A percentile compares a stretch with the other conserved stretches of the same genome.
Conservation (phyloP, 176 grass and related monocot species). For the Cenchrus americanus region DNA sequence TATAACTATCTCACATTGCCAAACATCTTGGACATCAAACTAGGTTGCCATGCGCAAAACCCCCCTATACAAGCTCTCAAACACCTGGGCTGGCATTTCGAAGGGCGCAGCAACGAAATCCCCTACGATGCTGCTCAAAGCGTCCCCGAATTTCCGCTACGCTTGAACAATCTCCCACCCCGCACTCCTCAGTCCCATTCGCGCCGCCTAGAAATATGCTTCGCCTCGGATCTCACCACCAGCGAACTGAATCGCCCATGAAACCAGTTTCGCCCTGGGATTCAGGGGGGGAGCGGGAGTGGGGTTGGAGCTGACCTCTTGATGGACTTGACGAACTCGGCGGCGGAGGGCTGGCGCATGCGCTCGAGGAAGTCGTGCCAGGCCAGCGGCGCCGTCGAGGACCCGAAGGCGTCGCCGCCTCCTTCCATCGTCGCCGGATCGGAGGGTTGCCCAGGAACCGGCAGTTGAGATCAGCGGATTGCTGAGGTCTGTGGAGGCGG, state of each 20-base stretch:
- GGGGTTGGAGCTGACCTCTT: slow-evolving; percentile 54
- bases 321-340: slow-evolving; percentile 95
- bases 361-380: slow-evolving; percentile 99
- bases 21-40: neutral
- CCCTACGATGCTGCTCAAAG: neutral
- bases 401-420: slow-evolving; percentile 67
- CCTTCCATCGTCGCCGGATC: slow-evolving; percentile 74
- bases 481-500: slow-evolving; percentile 7
- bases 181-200: neutral
- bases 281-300: neutral
- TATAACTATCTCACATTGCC: neutral
- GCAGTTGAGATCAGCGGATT: slow-evolving; percentile 28
- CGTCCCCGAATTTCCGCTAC: slow-evolving; percentile 1
- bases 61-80: neutral
- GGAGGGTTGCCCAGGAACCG: neutral
- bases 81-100: neutral
- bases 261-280: neutral
- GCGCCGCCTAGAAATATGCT: neutral
- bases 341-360: slow-evolving; percentile 95
- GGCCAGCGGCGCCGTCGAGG: slow-evolving; percentile 75
- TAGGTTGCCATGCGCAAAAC: neutral
- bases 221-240: slow-evolving; percentile 25
- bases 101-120: slow-evolving; percentile 13
- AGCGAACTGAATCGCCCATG: neutral
- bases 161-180: slow-evolving; percentile 22